Base-by-base conservation (phyloP, 805 yeast genomes). In the Schwanniomyces sp. region DNA sequence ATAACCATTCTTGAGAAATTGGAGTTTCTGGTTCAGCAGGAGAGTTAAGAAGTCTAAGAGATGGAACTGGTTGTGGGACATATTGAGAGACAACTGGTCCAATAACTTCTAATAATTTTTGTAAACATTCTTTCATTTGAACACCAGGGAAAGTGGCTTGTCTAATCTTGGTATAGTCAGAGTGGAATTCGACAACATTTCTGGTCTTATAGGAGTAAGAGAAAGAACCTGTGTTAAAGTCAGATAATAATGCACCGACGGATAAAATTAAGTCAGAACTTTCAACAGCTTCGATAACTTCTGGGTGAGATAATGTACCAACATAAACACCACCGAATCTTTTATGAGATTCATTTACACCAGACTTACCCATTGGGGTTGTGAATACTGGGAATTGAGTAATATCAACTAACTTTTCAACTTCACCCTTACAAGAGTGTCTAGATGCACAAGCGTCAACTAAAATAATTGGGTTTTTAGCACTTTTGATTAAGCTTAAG, bases 311-410 rank as follows among this genome's bases (percentile, higher is more conserved):
- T 58, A 89, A 72, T n/a, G 86, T 76, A 58, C 96, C 96, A 49
- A 88, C 88, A 66, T 88, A 88, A 48, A 85, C 89, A 69, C 96
- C 96, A 56, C 89, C 90, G 69, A 81, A 88, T 69, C 88, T 74
- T 52, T 82, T 80, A 65, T 82, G 78, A 51, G 76, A 76, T 70
- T 88, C 96, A 67, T 86, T 83, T 57, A 88, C 81, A 24, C 82
- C 75, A 50, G 90, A 86, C 70, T 88, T 88, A 70, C 96, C 96
- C 94, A 88, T 87, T 58, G 96, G 96, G 45, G 96, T 89, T 47
- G 85, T 85, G 68, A 82, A 88, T 42, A 86, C 85, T 40, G 94
- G 92, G 82, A 83, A 88, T 65, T 85, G 82, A 43, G 95, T 86
- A 49, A 72, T 64, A 47, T 80, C 79, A 43, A 85, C 84, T 63